These are phyloP conservation scores for Phytopythium helicoides DNA, from an alignment of 352 stramenopile species.

Conservation along the genomic window DNA sequence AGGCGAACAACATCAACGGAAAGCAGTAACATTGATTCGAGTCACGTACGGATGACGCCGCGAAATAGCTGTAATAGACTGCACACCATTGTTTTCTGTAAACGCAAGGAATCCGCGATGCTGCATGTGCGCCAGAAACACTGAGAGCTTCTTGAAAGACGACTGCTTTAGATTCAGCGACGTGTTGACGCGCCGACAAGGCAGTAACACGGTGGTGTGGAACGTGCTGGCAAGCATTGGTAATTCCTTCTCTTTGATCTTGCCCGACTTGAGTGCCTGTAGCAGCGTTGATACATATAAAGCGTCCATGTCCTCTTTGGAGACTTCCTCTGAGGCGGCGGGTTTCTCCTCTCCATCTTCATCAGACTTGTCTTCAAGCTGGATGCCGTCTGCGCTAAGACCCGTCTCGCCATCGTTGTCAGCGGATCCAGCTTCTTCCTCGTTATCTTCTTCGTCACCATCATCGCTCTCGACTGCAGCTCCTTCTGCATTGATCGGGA, in stretches of 20 bases:
- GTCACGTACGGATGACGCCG: constrained; percentile 67
- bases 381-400: constrained; percentile 28
- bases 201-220: constrained; percentile 63
- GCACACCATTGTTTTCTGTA: constrained; percentile 70
- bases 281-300: constrained; percentile 61
- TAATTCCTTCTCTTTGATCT: constrained; percentile 70
- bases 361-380: constrained; percentile 14
- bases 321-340: constrained; percentile 18
- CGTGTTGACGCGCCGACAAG: constrained; percentile 45
- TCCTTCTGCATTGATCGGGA: constrained; percentile 17
- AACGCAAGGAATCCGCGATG: constrained; percentile 48
- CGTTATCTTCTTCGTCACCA: not conserved
- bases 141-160: constrained; percentile 81
- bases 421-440: constrained; percentile 2
- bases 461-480: constrained; percentile 8
- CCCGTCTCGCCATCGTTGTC: constrained; percentile 18
- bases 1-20: not conserved
- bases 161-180: constrained; percentile 75
- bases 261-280: constrained; percentile 50
- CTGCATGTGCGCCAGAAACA: constrained; percentile 69
- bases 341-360: constrained; percentile 26
- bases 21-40: constrained; percentile 3
- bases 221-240: constrained; percentile 81
- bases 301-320: constrained; percentile 73
- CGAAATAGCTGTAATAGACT: constrained; percentile 68